These are phyloP conservation scores for Leccinum incarnatum DNA, from an alignment of 768 basidiomycete species.

Conservation along the genomic window DNA sequence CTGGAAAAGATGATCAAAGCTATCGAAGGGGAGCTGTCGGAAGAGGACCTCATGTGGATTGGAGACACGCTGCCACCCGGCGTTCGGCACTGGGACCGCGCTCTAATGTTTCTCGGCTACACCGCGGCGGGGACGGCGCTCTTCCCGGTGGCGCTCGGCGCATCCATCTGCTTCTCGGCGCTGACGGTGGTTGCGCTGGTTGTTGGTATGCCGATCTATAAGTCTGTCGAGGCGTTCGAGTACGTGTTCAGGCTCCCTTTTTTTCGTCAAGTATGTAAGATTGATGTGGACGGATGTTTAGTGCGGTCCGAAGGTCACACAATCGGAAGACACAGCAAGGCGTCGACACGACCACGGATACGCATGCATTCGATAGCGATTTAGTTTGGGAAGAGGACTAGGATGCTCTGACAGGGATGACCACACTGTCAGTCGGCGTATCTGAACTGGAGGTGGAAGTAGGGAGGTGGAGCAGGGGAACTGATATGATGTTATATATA, in stretches of 20 bases:
- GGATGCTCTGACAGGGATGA: too few relatives aligned
- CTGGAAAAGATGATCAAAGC: constrained; percentile 22
- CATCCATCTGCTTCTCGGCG: constrained; percentile 3
- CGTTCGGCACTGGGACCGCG: constrained; percentile 16
- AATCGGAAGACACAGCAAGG: not conserved
- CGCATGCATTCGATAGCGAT: too few relatives aligned
- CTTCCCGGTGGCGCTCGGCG: constrained; percentile 17
- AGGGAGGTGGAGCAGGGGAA: too few relatives aligned
- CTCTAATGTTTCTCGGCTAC: not conserved
- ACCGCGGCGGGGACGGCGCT: not conserved
- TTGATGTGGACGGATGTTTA: not conserved
- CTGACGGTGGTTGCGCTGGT: not conserved
- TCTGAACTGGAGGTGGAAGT: too few relatives aligned
- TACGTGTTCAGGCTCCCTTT: not conserved
- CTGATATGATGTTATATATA: too few relatives aligned
- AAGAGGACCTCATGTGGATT: constrained; percentile 18
- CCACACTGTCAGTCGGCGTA: too few relatives aligned
- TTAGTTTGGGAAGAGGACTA: too few relatives aligned
- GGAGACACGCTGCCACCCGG: constrained; percentile 18
- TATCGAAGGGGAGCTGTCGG: constrained; percentile 15
- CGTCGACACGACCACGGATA: not conserved
- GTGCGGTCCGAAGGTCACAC: not conserved
- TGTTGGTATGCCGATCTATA: not conserved
- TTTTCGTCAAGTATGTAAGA: not conserved
- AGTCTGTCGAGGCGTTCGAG: not conserved